phyloP scores from a whole-genome alignment of 768 basidiomycete species.

The Amanita exitialis region DNA sequence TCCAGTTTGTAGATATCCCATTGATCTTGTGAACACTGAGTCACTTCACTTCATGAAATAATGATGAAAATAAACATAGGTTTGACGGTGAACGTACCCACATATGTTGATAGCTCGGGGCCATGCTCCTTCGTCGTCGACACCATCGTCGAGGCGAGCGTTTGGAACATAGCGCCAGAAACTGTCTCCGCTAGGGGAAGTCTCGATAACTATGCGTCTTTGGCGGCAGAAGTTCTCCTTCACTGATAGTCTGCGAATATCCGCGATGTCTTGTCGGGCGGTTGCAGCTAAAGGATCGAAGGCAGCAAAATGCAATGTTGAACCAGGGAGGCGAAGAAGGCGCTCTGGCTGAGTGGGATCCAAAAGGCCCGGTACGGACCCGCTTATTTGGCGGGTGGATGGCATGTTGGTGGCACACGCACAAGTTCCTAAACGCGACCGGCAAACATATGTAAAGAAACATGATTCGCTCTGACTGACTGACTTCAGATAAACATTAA shows the following conservation, averaged over 20 bases:
- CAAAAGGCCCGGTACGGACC: conserved; percentile 50
- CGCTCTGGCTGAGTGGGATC: conserved; percentile 55
- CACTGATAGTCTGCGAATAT: conserved; percentile 29
- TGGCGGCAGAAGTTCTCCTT: conserved; percentile 42
- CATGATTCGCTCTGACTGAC: not conserved
- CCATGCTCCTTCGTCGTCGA: conserved; percentile 59
- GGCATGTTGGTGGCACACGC: not conserved
- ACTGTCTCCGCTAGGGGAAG: conserved; percentile 38
- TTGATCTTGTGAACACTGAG: conserved; percentile 59
- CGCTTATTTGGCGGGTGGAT: conserved; percentile 18
- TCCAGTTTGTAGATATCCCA: conserved; percentile 86
- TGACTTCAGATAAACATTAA: not conserved
- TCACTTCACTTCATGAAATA: conserved; percentile 25
- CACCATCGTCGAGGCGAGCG: conserved; percentile 47
- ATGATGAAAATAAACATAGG: not conserved
- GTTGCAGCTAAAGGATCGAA: conserved; percentile 62
- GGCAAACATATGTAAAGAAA: not conserved
- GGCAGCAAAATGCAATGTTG: conserved; percentile 61
- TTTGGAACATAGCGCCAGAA: conserved; percentile 75
- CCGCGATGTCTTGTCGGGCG: conserved; percentile 21
- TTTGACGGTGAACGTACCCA: conserved; percentile 38
- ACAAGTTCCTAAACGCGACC: not conserved
- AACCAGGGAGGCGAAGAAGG: conserved; percentile 47
- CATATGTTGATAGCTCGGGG: conserved; percentile 58
- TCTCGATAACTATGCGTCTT: conserved; percentile 71